These are phyloP conservation scores for Barnettozyma populi DNA, from an alignment of 805 yeast genomes.

Conservation along the genomic window DNA sequence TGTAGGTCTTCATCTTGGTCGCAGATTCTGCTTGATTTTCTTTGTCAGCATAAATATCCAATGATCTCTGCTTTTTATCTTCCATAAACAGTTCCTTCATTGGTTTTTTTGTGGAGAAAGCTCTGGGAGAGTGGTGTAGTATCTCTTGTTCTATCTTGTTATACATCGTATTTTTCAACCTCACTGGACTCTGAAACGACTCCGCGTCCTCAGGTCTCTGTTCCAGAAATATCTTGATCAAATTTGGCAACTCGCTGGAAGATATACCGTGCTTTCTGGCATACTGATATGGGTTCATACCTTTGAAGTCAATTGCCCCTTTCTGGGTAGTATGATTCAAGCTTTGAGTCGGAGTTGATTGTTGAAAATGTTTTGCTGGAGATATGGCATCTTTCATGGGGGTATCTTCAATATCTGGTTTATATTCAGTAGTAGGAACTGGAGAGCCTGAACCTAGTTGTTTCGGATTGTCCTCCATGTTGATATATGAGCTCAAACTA, in stretches of 20 bases:
- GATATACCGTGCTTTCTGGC: conserved; percentile 32
- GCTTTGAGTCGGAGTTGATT: background rate
- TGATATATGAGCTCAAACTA: conserved; percentile 7
- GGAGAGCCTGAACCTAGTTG: background rate
- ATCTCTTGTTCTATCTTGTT: conserved; percentile 23
- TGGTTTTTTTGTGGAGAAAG: conserved; percentile 13
- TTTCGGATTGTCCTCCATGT: background rate
- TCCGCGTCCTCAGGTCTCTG: conserved; percentile 31
- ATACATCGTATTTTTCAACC: conserved; percentile 19
- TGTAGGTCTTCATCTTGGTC: background rate
- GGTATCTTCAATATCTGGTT: conserved; percentile 15
- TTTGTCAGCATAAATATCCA: conserved; percentile 12
- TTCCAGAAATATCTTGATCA: conserved; percentile 32
- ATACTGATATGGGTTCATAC: conserved; percentile 36
- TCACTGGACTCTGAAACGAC: conserved; percentile 21
- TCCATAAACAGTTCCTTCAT: conserved; percentile 11
- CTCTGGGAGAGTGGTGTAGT: conserved; percentile 17
- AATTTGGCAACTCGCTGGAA: conserved; percentile 30
- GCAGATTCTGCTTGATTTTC: conserved; percentile 8
- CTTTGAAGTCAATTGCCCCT: conserved; percentile 26
- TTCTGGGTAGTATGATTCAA: background rate
- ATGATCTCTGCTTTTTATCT: conserved; percentile 1
- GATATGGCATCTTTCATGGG: conserved; percentile 17
- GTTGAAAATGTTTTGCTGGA: conserved; percentile 1
- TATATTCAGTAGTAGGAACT: background rate